Base-by-base conservation (phyloP, 768 basidiomycete species). In the Cystobasidium tubakii region DNA sequence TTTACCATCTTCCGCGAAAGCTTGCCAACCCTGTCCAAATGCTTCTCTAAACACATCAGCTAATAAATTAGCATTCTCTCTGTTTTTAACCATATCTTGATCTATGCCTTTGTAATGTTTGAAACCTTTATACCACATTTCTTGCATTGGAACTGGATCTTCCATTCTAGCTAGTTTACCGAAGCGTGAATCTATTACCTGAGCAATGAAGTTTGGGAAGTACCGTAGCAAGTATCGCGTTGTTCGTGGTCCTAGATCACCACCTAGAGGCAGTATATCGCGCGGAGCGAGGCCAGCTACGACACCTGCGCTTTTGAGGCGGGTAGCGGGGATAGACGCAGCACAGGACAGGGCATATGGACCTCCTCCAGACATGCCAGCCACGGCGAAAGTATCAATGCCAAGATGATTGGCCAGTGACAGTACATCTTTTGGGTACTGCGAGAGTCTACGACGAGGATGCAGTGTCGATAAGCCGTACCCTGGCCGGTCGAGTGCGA, bases 321-420 rank as follows among this genome's bases (percentile, higher is more conserved):
- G 6, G 9, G 10, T 31, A 39, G 13, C 15, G 10, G 63, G 34
- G 12, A 65, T 15, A 19, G 43, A 39, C 42, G 33, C 34, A 21
- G 63, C 63, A 33, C 63, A 65, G 33, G 63, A 34, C 6, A 65
- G 63, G 42, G 25, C 63, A 65, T 65, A 65, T n/a, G 63, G 34
- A 39, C 34, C 63, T 42, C 63, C 63, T 1, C 34, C 63, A 7
- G 63, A 65, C 15, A 43, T 27, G 21, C 34, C 63, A 17, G 25
- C 19, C 13, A 65, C 19, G 34, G 7, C 12, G 34, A 65, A 34
- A 17, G 63, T n/a, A 1, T 65, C 63, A 9, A 65, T 7, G 6
- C 23, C 15, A 44, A 65, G 63, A 17, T 65, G 31, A 42, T 65
- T 43, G 23, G 31, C 17, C 7, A 65, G 42, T 13, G 29, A 29